Conservation (phyloP, 2,329 filamentous ascomycete genomes). For the Lecanicillium sp. region DNA sequence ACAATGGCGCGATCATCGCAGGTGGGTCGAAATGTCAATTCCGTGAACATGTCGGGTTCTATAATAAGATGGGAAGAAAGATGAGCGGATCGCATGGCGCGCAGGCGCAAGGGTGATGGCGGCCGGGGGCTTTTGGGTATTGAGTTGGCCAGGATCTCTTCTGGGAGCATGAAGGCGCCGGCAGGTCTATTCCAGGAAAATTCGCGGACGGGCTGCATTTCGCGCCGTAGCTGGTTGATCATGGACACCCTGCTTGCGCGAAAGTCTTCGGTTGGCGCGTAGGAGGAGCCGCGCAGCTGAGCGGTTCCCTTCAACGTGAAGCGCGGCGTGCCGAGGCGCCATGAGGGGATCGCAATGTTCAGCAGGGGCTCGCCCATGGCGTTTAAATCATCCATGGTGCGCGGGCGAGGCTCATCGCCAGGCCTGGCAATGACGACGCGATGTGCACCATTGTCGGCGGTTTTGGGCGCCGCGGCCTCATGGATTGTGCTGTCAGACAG, state of each 20-base stretch:
- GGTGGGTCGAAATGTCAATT: conserved; percentile 68
- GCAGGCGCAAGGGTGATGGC: conserved; percentile 31
- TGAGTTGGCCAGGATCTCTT: conserved; percentile 20
- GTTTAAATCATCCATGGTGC: conserved; percentile 52
- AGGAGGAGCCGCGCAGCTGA: conserved; percentile 72
- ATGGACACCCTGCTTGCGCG: conserved; percentile 52
- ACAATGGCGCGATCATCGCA: conserved; percentile 76
- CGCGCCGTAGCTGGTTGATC: conserved; percentile 28
- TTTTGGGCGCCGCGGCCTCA: conserved; percentile 47
- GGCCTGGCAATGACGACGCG: conserved; percentile 63
- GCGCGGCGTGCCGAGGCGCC: conserved; percentile 72
- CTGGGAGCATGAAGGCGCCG: conserved; percentile 17
- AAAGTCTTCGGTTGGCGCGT: conserved; percentile 66
- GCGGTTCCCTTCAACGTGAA: conserved; percentile 73
- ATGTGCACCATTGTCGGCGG: conserved; percentile 64
- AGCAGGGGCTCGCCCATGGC: conserved; percentile 44
- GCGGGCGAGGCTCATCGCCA: conserved; percentile 50
- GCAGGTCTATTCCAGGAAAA: conserved; percentile 4
- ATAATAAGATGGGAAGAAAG: conserved; percentile 44
- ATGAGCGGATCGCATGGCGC: conserved; percentile 36
- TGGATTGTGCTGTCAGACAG: conserved; percentile 72
- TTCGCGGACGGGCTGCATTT: conserved; percentile 19
- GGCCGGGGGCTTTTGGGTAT: conserved; percentile 17
- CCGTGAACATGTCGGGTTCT: conserved; percentile 74
- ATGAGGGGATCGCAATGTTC: conserved; percentile 73